Evolutionary conservation across 75 land plant genomes (phyloP).

Genomic region (Sequoia sempervirens): DNA sequence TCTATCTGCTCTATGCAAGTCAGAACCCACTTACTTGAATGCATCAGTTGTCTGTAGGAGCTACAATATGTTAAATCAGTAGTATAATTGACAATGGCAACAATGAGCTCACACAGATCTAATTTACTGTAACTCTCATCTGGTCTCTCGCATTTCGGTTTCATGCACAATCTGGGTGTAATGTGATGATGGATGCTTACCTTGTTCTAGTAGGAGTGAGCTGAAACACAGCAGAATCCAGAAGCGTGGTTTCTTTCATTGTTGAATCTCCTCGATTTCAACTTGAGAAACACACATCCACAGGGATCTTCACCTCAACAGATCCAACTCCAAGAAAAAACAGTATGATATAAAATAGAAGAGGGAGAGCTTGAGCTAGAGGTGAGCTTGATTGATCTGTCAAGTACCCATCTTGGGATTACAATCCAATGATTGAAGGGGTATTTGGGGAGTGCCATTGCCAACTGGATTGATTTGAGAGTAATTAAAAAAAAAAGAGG

Average conservation of each 20-base stretch:
- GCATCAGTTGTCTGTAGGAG: background rate
- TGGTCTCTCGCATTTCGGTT: background rate
- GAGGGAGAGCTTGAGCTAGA: background rate
- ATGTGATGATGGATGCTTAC: slow-evolving; percentile 6
- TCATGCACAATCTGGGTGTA: background rate
- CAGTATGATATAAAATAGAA: background rate
- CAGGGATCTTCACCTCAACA: background rate
- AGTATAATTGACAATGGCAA: background rate
- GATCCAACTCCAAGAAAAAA: background rate
- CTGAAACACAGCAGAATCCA: slow-evolving; percentile 33
- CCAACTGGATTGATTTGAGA: slow-evolving; percentile 9
- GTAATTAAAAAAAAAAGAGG: background rate
- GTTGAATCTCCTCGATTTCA: background rate
- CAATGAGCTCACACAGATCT: background rate
- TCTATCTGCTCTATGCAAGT: background rate
- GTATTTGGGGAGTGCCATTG: background rate
- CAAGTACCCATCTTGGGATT: background rate
- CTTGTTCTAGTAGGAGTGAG: slow-evolving; percentile 36
- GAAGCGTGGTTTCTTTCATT: slow-evolving; percentile 16
- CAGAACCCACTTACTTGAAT: background rate
- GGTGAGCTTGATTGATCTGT: background rate
- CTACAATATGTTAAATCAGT: background rate
- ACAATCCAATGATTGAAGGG: background rate
- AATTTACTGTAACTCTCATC: background rate
- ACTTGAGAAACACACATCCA: background rate